These are phyloP conservation scores for Xylaria sp. DNA, from an alignment of 2,329 filamentous ascomycete genomes.

Conservation along the genomic window DNA sequence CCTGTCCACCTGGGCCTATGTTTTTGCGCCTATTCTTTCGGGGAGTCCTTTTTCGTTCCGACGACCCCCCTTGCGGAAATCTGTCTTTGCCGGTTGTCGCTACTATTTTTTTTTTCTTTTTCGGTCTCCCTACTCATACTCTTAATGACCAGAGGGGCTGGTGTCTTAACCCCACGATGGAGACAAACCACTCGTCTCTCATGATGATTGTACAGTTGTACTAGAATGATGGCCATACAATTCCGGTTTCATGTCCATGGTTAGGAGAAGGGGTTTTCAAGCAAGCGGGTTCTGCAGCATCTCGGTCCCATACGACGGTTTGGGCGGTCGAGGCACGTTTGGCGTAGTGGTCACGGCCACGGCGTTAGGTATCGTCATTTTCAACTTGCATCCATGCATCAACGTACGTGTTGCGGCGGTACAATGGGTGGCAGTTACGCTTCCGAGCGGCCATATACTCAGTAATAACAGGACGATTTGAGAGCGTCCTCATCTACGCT, in stretches of 20 bases:
- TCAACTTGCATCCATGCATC: constrained; percentile 24
- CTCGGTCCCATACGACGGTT: constrained; percentile 21
- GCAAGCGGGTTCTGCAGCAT: constrained; percentile 26
- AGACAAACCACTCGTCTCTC: constrained; percentile 1
- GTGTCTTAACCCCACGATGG: not conserved
- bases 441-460: constrained; percentile 9
- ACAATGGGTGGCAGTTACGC: constrained; percentile 9
- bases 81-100: not conserved
- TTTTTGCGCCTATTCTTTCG: not conserved
- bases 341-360: constrained; percentile 28
- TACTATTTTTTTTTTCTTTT: not conserved
- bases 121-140: not conserved
- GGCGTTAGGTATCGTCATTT: constrained; percentile 24
- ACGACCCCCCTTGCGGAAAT: not conserved
- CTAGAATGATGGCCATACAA: constrained; percentile 25
- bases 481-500: not conserved
- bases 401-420: constrained; percentile 13
- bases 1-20: not conserved
- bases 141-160: not conserved
- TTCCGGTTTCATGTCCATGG: constrained; percentile 22
- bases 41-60: not conserved
- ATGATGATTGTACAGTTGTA: constrained; percentile 22
- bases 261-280: constrained; percentile 24
- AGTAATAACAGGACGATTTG: constrained; percentile 1
- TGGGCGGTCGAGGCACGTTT: constrained; percentile 24